Base-by-base conservation (phyloP, 768 basidiomycete species). In the Boletus rex-veris region DNA sequence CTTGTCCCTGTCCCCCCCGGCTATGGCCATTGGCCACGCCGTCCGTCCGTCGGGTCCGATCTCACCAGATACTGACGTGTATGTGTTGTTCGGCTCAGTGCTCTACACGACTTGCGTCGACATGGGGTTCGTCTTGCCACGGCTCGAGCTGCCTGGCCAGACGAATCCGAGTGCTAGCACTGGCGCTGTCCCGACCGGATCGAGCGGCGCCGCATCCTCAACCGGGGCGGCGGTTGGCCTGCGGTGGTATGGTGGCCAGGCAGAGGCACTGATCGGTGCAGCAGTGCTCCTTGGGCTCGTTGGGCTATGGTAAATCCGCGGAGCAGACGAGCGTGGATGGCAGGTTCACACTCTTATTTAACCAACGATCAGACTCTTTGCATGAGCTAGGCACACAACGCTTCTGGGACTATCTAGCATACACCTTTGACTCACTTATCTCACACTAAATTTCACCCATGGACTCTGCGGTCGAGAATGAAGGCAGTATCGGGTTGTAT, bases 131-230 rank as follows among this genome's bases (percentile, higher is more conserved):
- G 45, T 64, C 8, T 46, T 70, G 4, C 58, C 60, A 12, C 53
- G 55, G 30, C n/a, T 64, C 30, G 63, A 57, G n/a, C 24, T 70
- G 0, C 69, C 69, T 0, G 69, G 69, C 8, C 68, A 70, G 56
- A 48, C 62, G 24, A 59, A n/a, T n/a, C 7, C 5, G 26, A 28
- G 26, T 28, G 4, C 7, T 28, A 28, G 6, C 26, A 28, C 26
- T 26, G 26, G 26, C 26, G 26, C 7, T 26, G 26, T n/a, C n/a
- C n/a, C 26, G 2, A 8, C 26, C 1, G 8, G 26, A 26, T 55
- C 62, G 18, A 55, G 30, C 5, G 12, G 52, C 7, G n/a, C 43
- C 19, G 10, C 36, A 10, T 18, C 55, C 15, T 6, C 7, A 3
- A 45, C 19, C 0, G 57, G 57, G 7, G 47, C 59, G 0, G 53